phyloP scores from a whole-genome alignment of 2,329 filamentous ascomycete genomes.

The Colletotrichum filicis region DNA sequence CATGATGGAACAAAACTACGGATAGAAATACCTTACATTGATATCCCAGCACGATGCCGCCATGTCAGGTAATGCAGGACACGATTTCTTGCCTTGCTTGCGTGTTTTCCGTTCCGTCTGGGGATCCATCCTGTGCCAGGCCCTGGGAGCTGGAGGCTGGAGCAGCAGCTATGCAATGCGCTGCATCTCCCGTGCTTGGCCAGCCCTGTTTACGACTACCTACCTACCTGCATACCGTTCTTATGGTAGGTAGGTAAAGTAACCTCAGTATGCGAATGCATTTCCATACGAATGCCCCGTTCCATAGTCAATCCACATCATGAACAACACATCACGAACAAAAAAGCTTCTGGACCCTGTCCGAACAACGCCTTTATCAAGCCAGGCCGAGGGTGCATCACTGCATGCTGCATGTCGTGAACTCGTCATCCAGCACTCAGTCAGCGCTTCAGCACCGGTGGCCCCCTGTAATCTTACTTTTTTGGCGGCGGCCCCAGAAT shows the following conservation, averaged over 20 bases:
- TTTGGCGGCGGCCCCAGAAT: too few relatives aligned
- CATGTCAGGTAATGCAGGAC: not conserved
- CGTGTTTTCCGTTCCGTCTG: conserved; percentile 25
- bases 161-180: conserved; percentile 15
- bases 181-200: not conserved
- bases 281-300: not conserved
- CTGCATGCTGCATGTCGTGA: not conserved
- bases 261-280: not conserved
- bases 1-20: not conserved
- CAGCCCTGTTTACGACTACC: not conserved
- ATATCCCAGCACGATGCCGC: not conserved
- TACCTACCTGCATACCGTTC: too few relatives aligned
- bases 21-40: not conserved
- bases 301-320: not conserved
- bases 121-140: conserved; percentile 18
- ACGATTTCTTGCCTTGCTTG: conserved; percentile 16
- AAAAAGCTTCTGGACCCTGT: too few relatives aligned
- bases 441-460: not conserved
- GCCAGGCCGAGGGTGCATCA: not conserved
- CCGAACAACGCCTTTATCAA: not conserved
- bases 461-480: conserved; percentile 1
- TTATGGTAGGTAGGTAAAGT: too few relatives aligned
- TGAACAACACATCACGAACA: not conserved
- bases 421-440: not conserved
- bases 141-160: not conserved